These are phyloP conservation scores for Eucommia ulmoides DNA, from an alignment of 257 asterid genomes.

Conservation along the genomic window DNA sequence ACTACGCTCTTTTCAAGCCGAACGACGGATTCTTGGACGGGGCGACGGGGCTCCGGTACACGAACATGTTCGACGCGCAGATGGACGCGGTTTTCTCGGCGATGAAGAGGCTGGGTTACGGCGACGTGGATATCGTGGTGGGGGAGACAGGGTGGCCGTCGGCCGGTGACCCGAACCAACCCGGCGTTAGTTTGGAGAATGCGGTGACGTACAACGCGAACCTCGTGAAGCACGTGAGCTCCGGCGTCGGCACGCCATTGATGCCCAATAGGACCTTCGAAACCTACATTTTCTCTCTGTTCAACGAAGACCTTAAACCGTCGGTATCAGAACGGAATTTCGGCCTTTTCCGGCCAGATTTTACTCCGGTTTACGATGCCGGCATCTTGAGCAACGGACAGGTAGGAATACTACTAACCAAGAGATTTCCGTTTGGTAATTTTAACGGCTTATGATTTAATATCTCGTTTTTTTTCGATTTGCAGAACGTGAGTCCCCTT, in stretches of 20 bases:
- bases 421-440: too few relatives aligned
- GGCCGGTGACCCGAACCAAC: constrained; percentile 27
- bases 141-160: constrained; percentile 54
- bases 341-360: too few relatives aligned
- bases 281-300: constrained; percentile 26
- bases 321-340: too few relatives aligned
- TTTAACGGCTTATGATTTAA: too few relatives aligned
- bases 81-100: constrained; percentile 38
- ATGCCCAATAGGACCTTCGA: constrained; percentile 37
- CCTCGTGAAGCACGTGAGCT: constrained; percentile 19
- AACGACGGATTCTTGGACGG: constrained; percentile 27
- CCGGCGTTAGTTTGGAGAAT: constrained; percentile 19
- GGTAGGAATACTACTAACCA: too few relatives aligned
- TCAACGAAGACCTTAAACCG: constrained; percentile 36
- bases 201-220: constrained; percentile 27
- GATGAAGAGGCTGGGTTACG: constrained; percentile 36
- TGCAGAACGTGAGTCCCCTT: too few relatives aligned
- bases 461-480: too few relatives aligned
- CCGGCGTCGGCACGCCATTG: constrained; percentile 39
- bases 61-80: constrained; percentile 33
- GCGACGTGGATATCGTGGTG: constrained; percentile 36
- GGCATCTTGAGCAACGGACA: too few relatives aligned
- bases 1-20: constrained; percentile 29
- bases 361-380: too few relatives aligned
- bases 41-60: constrained; percentile 21